Base-by-base conservation (phyloP, 306 rosid genomes). In the Oxytropis ochrocephala region DNA sequence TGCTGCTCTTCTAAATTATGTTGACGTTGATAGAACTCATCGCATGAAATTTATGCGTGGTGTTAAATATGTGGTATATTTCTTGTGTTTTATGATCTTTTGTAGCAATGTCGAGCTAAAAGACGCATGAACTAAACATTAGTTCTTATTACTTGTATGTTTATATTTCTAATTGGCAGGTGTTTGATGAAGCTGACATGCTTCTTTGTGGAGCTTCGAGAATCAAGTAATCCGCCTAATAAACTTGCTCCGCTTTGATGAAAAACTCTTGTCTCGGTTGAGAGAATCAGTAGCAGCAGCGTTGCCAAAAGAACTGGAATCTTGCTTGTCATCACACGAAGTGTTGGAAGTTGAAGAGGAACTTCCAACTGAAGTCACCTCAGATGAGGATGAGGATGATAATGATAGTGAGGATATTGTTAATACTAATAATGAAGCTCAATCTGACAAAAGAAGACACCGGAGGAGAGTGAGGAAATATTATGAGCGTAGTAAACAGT, bases 111-210 rank as follows among this genome's bases (percentile, higher is more conserved):
- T 71, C 4, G 4, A 11, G n/a, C 27, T 49, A 55, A 17, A 58
- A 17, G n/a, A 68, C 14, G 1, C 44, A 17, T 61, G 38, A 56
- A 19, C 14, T 19, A 18, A 18, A 21, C 48, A 12, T 57, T 29
- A 46, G 19, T 52, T 60, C 59, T 49, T 11, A 9, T 77, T 49
- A 41, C 47, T 11, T 32, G 44, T 62, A 5, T 68, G 29, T 53
- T 58, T 74, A 50, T 75, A 5, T 73, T 76, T 75, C 43, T 54
- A 14, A 56, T 43, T 55, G 63, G 14, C 74, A 94, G 98, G 98
- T 94, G 49, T 94, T 94, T 78, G 98, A 94, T 87, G 98, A 94
- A 82, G 98, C 97, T 24, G 98, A 90, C 66, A 90, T 94, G 98
- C 98, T 94, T 83, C 92, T 94, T 66, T 83, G 86, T 70, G 98